Evolutionary conservation across 805 yeast species (phyloP).

Genomic region (Zygosaccharomyces rouxii): DNA sequence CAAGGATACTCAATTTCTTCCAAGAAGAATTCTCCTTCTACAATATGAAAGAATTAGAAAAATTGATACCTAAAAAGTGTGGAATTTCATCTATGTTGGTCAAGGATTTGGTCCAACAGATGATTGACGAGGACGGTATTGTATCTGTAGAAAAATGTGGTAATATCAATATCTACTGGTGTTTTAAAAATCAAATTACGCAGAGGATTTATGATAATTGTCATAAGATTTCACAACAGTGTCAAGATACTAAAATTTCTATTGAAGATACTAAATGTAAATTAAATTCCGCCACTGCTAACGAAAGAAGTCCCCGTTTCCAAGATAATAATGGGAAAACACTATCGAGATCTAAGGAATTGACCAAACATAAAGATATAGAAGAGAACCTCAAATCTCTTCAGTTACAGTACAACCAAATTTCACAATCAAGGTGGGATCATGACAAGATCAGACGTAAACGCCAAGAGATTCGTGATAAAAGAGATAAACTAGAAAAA

Average conservation of each 20-base stretch:
- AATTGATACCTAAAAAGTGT: constrained; percentile 40
- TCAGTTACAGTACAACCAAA: constrained; percentile 8
- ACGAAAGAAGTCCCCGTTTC: constrained; percentile 7
- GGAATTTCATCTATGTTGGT: constrained; percentile 53
- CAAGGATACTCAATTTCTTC: constrained; percentile 38
- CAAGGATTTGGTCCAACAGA: constrained; percentile 44
- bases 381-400: constrained; percentile 10
- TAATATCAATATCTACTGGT: constrained; percentile 47
- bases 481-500: constrained; percentile 13
- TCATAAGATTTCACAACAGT: constrained; percentile 7
- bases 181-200: constrained; percentile 32
- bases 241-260: constrained; percentile 14
- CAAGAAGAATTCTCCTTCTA: constrained; percentile 40
- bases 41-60: constrained; percentile 49
- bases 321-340: constrained; percentile 7
- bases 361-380: constrained; percentile 9
- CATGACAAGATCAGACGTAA: constrained; percentile 12
- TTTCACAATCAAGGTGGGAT: constrained; percentile 27
- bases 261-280: constrained; percentile 13
- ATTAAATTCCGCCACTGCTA: constrained; percentile 7
- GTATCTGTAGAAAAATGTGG: constrained; percentile 55
- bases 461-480: constrained; percentile 7
- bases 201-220: constrained; percentile 15
- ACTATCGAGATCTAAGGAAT: constrained; percentile 13
- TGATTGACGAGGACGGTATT: constrained; percentile 46